A percentile compares a stretch with the other conserved stretches of the same genome.
phyloP scores from a whole-genome alignment of 208 protist species.

The Trypanosoma mega region DNA sequence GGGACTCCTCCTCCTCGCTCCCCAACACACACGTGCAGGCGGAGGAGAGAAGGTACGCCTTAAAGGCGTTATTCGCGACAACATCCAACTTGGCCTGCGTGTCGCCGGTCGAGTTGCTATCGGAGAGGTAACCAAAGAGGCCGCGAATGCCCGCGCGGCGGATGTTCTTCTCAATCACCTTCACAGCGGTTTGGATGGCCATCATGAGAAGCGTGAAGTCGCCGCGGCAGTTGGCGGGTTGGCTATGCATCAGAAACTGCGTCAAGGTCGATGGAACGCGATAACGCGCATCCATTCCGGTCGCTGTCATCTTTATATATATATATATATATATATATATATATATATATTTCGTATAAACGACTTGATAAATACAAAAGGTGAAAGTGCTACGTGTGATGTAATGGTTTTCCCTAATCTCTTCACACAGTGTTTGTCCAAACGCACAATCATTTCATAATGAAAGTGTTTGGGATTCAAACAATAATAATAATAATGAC shows the following conservation, averaged over 20 bases:
- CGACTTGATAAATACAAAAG: neutral
- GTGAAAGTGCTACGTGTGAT: constrained; percentile 4
- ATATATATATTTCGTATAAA: neutral
- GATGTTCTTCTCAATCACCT: constrained; percentile 88
- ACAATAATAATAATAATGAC: constrained; percentile 7
- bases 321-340: constrained; percentile 5
- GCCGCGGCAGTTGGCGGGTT: constrained; percentile 70
- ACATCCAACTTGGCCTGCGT: constrained; percentile 87
- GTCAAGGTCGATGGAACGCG: constrained; percentile 61
- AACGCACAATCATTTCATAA: no score
- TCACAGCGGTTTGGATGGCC: constrained; percentile 86
- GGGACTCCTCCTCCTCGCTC: constrained; percentile 83
- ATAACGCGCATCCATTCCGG: constrained; percentile 21
- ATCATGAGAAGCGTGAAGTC: constrained; percentile 91
- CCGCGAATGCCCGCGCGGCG: constrained; percentile 80
- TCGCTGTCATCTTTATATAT: constrained; percentile 5
- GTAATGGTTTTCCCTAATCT: no score
- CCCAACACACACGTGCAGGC: constrained; percentile 67
- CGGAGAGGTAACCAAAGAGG: constrained; percentile 73
- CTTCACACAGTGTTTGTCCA: no score
- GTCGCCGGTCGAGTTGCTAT: constrained; percentile 80
- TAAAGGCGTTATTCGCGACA: constrained; percentile 86
- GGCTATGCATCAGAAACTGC: constrained; percentile 85
- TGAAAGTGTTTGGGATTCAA: constrained; percentile 1
- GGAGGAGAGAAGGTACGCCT: constrained; percentile 79